Conservation (phyloP, 2,329 filamentous ascomycete species). For the Byssochlamys sp. region DNA sequence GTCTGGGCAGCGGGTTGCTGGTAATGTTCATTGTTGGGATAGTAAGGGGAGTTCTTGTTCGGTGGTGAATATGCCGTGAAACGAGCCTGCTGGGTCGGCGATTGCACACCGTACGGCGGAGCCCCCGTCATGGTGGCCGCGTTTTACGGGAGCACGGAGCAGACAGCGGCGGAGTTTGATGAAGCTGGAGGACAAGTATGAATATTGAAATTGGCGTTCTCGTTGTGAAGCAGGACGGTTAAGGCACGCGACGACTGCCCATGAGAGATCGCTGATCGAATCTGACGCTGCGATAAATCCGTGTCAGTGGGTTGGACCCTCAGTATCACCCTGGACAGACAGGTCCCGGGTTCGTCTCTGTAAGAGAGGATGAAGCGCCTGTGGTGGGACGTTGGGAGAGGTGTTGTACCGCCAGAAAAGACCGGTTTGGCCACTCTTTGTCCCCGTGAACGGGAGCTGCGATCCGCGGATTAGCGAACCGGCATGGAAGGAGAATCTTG, state of each 20-base stretch:
- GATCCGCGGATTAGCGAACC: background rate
- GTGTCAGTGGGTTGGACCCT: background rate
- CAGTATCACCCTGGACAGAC: background rate
- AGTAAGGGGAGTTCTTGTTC: constrained; percentile 32
- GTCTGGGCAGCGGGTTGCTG: constrained; percentile 34
- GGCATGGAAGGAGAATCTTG: background rate
- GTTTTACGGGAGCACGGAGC: constrained; percentile 9
- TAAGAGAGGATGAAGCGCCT: background rate
- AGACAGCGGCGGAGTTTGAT: background rate
- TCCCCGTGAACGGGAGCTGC: constrained; percentile 3
- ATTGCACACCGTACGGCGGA: constrained; percentile 37
- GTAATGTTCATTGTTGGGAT: constrained; percentile 35
- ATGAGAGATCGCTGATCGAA: background rate
- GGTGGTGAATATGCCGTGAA: constrained; percentile 36
- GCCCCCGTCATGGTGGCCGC: constrained; percentile 34
- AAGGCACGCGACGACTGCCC: background rate
- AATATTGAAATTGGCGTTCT: background rate
- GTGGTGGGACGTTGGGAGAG: background rate
- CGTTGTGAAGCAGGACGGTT: background rate
- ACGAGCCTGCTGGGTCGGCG: constrained; percentile 35
- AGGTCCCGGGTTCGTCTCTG: background rate
- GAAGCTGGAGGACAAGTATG: background rate
- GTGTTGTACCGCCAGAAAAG: background rate
- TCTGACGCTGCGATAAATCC: background rate
- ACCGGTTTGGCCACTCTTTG: constrained; percentile 8